Evolutionary conservation across 2,329 filamentous ascomycete genomes (phyloP), one percentile per base, ranked within the genome.

Genomic region (Hypoxylon sp.): DNA sequence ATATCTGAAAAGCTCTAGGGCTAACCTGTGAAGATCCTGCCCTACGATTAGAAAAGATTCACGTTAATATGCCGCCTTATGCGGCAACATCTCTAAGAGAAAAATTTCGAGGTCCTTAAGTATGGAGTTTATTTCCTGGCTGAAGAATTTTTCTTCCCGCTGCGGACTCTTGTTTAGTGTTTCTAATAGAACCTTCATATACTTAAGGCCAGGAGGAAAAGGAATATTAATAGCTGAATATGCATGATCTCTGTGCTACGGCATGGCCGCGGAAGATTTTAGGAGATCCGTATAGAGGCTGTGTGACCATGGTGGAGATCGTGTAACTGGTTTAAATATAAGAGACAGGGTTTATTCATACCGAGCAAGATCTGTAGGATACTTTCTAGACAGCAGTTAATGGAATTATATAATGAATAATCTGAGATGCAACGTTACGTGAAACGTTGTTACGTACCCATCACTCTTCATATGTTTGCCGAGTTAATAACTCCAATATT

Each of bases 201-300:
- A 44, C 19, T 32, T 37, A 5, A 10, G 17, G 21, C 10, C 13
- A 53, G 24, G 19, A 21, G 32, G 17, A 27, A 37, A 39, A 27
- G 24, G 11, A 21, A 32, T 21, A 5, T 31, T 7, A 15, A 13
- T 13, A 39, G 29, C n/a, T 27, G 29, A 48, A 39, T 2, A 31
- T 29, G 32, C 32, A 27, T 11, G 31, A 50, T 62, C 48, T 37
- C 32, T 51, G 52, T 52, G 51, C 55, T 50, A 62, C n/a, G 3
- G 32, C 35, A 62, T 31, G 59, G 46, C 21, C 7, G 21, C 31
- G 6, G 13, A 17, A 56, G 39, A 50, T 56, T 62, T 44, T 17
- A 39, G 29, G 52, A 19, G 21, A 13, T 62, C 52, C 52, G 8
- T 31, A 55, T 4, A 42, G 17, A 27, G 44, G 44, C 50, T 50